Evolutionary conservation across 2,329 filamentous ascomycete species (phyloP).

Genomic region (Fusarium armeniacum): DNA sequence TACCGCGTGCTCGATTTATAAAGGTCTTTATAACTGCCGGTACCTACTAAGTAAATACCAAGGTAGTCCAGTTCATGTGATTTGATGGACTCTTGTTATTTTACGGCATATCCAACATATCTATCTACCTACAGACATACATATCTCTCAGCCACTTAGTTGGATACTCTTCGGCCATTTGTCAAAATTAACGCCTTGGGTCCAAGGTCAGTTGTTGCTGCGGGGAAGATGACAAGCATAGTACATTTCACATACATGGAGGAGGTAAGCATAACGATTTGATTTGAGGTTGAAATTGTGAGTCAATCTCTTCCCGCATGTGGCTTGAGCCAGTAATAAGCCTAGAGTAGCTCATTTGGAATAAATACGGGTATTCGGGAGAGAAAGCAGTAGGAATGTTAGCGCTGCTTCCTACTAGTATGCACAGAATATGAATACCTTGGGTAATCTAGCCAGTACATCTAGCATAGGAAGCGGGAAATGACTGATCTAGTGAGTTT

Average conservation of each 20-base stretch:
- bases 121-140: too few relatives aligned
- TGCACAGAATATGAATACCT: neutral
- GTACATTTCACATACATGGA: conserved; percentile 7
- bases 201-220: conserved; percentile 22
- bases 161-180: neutral
- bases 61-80: neutral
- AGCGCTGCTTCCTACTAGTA: neutral
- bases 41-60: too few relatives aligned
- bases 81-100: neutral
- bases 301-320: conserved; percentile 30
- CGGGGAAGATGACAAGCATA: conserved; percentile 37
- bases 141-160: neutral
- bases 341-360: neutral
- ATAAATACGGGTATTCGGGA: neutral
- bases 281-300: conserved; percentile 27
- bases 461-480: neutral
- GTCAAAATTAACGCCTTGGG: conserved; percentile 7
- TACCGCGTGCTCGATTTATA: conserved; percentile 30
- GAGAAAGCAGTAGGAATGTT: neutral
- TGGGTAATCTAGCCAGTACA: too few relatives aligned
- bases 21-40: neutral
- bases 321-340: conserved; percentile 35
- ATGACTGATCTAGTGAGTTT: neutral
- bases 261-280: conserved; percentile 22
- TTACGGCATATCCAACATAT: neutral